Percentiles rank a stretch among this genome's conserved stretches.
phyloP scores from a whole-genome alignment of 768 basidiomycete genomes.

The Psilocybe azurescens region DNA sequence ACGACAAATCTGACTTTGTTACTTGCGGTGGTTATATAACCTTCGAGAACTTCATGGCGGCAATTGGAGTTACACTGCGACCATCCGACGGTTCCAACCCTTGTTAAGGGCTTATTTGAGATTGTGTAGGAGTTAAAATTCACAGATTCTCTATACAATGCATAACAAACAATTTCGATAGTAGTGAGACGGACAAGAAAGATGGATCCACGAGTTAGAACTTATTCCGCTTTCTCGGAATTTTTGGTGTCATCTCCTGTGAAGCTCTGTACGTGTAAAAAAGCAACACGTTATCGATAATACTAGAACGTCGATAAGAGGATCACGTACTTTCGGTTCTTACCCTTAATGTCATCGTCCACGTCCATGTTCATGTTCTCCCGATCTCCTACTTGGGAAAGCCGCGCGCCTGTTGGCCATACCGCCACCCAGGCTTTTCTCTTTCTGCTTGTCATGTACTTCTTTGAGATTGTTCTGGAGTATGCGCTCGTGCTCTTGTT shows the following conservation, averaged over 20 bases:
- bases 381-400: conserved; percentile 27
- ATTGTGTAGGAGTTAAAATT: too few species aligned
- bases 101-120: too few species aligned
- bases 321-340: conserved; percentile 64
- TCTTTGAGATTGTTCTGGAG: conserved; percentile 64
- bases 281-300: neutral
- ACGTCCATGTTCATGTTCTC: conserved; percentile 65
- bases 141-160: neutral
- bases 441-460: conserved; percentile 67
- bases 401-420: conserved; percentile 28
- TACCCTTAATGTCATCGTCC: conserved; percentile 63
- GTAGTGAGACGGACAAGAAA: neutral
- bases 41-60: neutral
- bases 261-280: conserved; percentile 34
- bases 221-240: conserved; percentile 63
- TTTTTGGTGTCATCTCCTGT: conserved; percentile 50
- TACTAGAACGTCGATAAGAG: conserved; percentile 1
- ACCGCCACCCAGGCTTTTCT: conserved; percentile 46
- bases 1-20: too few species aligned
- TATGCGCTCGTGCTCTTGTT: conserved; percentile 58
- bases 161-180: neutral
- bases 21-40: neutral
- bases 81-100: too few species aligned
- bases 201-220: conserved; percentile 31
- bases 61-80: neutral